Base-by-base conservation (phyloP, 768 basidiomycete genomes). In the Butyriboletus loyo region DNA sequence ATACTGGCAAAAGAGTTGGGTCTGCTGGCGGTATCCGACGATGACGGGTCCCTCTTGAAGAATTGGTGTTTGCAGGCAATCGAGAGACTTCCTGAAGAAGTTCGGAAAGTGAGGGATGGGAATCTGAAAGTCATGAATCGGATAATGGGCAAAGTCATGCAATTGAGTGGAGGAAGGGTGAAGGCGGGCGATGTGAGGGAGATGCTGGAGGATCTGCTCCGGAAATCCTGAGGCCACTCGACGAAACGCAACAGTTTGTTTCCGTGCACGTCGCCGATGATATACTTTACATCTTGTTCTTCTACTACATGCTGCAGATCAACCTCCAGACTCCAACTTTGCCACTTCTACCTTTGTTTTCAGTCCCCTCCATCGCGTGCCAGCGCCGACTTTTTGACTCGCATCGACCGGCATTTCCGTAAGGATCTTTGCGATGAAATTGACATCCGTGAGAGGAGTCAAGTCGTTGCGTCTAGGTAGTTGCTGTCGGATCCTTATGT, bases 351-450 rank as follows among this genome's bases (percentile, higher is more conserved):
- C 57, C 36, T 71, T 79, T 14, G 81, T 84, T 6, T 87, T 84
- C 11, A 98, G 71, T 6, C 89, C 92, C 64, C 86, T 82, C 95
- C 95, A 98, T 13, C 84, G 76, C 5, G 94, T 96, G 7, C 82
- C 79, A 1, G 86, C 86, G 21, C 85, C 87, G 39, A 75, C 73
- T 31, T 69, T 67, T 61, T 89, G 86, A 0, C 85, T 82, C 6
- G 76, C 68, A 32, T 80, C 74, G 30, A 74, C 62, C 1, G 86
- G 82, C 61, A 91, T 72, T 31, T 83, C 83, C 2, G 83, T 76
- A 28, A 94, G 75, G 10, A 82, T 72, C 58, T 86, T 85, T 30
- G 84, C 82, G 35, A 98, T 86, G 69, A 88, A 98, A 45, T 80
- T 86, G 17, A 87, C 77, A 61, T 96, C 91, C 1, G 93, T 97